These are phyloP conservation scores for Globisporangium ultimum DNA, from an alignment of 352 stramenopile species.

Conservation along the genomic window DNA sequence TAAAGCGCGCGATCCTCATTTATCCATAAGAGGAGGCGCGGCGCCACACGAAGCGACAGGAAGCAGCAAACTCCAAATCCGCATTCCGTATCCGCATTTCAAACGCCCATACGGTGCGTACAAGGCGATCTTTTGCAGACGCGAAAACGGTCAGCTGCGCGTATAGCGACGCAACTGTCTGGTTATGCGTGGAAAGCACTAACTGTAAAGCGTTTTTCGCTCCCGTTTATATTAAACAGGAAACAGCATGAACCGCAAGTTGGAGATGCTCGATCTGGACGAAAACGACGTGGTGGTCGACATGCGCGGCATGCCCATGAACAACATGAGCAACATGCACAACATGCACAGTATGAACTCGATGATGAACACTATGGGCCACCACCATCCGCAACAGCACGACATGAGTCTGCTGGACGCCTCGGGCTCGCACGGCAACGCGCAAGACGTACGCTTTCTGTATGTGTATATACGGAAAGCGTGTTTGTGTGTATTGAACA, in stretches of 20 bases:
- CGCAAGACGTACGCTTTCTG: neutral
- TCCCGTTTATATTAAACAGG: neutral
- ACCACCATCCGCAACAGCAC: neutral
- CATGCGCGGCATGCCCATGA: slow-evolving; percentile 13
- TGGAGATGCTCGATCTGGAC: slow-evolving; percentile 59
- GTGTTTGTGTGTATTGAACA: too few relatives aligned
- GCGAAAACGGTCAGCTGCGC: neutral
- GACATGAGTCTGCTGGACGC: slow-evolving; percentile 6
- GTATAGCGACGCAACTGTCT: neutral
- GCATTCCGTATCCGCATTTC: too few relatives aligned
- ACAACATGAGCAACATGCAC: too few relatives aligned
- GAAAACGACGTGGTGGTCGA: slow-evolving; percentile 31
- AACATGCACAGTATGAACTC: neutral
- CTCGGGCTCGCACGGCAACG: neutral
- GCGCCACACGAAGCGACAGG: neutral
- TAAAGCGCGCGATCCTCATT: neutral
- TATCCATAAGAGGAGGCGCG: slow-evolving; percentile 5
- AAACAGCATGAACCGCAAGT: slow-evolving; percentile 61
- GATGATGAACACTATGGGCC: neutral
- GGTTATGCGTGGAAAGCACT: neutral
- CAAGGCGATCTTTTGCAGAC: neutral
- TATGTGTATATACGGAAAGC: too few relatives aligned
- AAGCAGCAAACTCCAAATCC: neutral
- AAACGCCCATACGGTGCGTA: neutral
- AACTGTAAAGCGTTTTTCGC: slow-evolving; percentile 16